These are phyloP conservation scores for Breviolum minutum DNA, from an alignment of 73 alveolate genomes.

Conservation along the genomic window DNA sequence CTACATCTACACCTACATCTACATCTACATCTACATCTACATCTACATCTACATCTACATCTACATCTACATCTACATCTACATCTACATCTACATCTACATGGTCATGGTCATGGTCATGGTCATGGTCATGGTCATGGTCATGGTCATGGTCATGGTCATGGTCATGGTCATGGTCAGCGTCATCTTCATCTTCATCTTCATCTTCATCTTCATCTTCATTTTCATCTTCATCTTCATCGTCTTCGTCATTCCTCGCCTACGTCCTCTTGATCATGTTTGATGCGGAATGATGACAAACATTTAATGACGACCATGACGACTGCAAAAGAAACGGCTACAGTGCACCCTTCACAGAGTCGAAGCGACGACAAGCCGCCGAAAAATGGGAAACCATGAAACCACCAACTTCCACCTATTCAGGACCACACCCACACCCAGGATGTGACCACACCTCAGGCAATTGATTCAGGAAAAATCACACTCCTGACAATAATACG, in stretches of 20 bases:
- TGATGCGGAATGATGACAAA: neutral
- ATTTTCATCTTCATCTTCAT: neutral
- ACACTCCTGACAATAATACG: neutral
- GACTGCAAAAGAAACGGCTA: neutral
- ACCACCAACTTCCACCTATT: neutral
- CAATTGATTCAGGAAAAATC: neutral
- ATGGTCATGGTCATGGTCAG: neutral
- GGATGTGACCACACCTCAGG: conserved; percentile 8
- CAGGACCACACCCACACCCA: conserved; percentile 1
- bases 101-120: neutral
- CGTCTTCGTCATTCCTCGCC: neutral
- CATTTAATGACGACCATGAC: neutral
- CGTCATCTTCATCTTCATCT: neutral
- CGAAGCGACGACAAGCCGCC: neutral
- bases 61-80: neutral
- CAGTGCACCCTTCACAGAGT: neutral
- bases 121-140: neutral
- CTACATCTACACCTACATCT: neutral
- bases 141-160: neutral
- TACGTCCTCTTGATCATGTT: neutral
- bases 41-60: neutral
- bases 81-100: neutral
- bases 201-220: neutral
- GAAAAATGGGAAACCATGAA: neutral
- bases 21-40: neutral